Conservation (phyloP, 805 yeast genomes). For the Candida xyloterini region DNA sequence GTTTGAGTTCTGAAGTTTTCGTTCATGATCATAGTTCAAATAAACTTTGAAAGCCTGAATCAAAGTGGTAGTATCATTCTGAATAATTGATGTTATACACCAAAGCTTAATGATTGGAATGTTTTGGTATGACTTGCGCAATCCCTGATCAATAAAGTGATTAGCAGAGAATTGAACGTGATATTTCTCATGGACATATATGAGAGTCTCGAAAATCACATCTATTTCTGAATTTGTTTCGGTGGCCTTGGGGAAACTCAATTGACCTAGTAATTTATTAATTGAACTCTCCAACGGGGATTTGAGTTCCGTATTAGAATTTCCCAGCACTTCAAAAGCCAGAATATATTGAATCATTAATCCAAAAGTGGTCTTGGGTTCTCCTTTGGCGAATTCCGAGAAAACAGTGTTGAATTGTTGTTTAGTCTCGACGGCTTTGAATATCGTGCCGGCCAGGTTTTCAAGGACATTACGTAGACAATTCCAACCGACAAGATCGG, state of each 20-base stretch:
- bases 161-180: slow-evolving; percentile 21
- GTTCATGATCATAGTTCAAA: slow-evolving; percentile 38
- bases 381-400: slow-evolving; percentile 4
- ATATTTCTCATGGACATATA: slow-evolving; percentile 15
- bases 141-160: slow-evolving; percentile 31
- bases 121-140: slow-evolving; percentile 47
- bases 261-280: slow-evolving; percentile 18
- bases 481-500: slow-evolving; percentile 27
- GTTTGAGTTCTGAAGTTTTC: slow-evolving; percentile 34
- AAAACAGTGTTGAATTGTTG: slow-evolving; percentile 7
- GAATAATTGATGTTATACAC: slow-evolving; percentile 29
- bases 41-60: slow-evolving; percentile 40
- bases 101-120: slow-evolving; percentile 35
- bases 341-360: slow-evolving; percentile 16
- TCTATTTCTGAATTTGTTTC: slow-evolving; percentile 32
- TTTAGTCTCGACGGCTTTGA: slow-evolving; percentile 5
- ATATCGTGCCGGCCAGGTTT: slow-evolving; percentile 3
- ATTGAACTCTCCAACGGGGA: slow-evolving; percentile 10
- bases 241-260: slow-evolving; percentile 45
- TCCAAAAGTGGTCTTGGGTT: slow-evolving; percentile 5
- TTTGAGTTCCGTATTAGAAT: neutral
- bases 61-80: slow-evolving; percentile 22
- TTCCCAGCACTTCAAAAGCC: slow-evolving; percentile 17
- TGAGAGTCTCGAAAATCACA: slow-evolving; percentile 32
- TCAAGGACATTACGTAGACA: slow-evolving; percentile 14